Base-by-base conservation (phyloP, 495 filamentous ascomycete species). In the Halenospora varia region DNA sequence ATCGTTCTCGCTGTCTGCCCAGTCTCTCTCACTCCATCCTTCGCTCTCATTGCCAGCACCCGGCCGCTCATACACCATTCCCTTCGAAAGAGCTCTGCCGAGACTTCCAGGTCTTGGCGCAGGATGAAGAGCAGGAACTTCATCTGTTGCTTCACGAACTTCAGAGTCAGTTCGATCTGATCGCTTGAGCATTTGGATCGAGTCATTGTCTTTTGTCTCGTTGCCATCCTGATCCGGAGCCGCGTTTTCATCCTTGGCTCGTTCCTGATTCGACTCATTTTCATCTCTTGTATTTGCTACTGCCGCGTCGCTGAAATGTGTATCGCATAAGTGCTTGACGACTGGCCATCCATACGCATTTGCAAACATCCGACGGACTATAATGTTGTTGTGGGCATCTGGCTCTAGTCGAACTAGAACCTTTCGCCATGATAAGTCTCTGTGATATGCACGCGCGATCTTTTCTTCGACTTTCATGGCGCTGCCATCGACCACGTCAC, bases 291-390 rank as follows among this genome's bases (percentile, higher is more conserved):
- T 81, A 20, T 71, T 74, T 2, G 86, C 82, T 2, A 75, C 70
- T 39, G 81, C 81, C 0, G 78, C 81, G 61, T 89, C 82, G 44
- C 82, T 85, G 64, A 98, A 98, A 66, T 98, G 94, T 0, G 90
- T 90, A 66, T 97, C 92, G 45, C 92, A 89, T 1, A 97, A 73
- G 68, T 98, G 94, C 67, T 96, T 88, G 47, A 97, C 77, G 3
- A 98, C 94, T 0, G 93, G 92, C 94, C 94, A 98, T 2, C 94
- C 94, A 65, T 96, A 96, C 0, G 94, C 94, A 68, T 98, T 98
- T 55, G 92, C 87, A 62, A 98, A 97, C 83, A 89, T 93, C 25
- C 94, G 85, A 23, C 94, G 87, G 18, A 98, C 94, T 57, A 96
- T 87, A 56, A 98, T 93, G 68, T 98, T 98, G 71, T 98, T 98